Base-by-base conservation (phyloP, 805 yeast species). In the Wickerhamiella azyma region DNA sequence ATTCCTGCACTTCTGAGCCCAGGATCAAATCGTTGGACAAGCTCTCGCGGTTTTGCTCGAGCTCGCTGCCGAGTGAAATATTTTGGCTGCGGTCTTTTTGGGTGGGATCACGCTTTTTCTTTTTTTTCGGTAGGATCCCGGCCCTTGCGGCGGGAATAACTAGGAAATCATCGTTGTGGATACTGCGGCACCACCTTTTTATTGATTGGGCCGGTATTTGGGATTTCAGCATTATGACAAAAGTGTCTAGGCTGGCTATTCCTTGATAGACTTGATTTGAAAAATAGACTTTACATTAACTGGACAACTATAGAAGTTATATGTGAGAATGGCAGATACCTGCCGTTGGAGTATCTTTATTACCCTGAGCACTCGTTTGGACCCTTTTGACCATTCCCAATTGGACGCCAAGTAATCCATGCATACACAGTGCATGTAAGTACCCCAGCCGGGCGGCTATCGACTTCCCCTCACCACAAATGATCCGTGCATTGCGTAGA, bases 91-190 rank as follows among this genome's bases (percentile, higher is more conserved):
- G 33, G 5, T 5, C 16, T 13, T 30, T 16, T 13, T 10, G 33
- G 7, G 11, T 10, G 16, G n/a, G 6, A 13, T 13, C 8, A n/a
- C 44, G 37, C 18, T 33, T 41, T 24, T 21, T 32, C n/a, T 39
- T 39, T 24, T 33, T 41, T 24, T 21, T 32, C n/a, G 44, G 44
- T 4, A 41, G 39, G 18, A 41, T 41, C 5, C 44, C 44, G 8
- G 29, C 21, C n/a, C 17, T 17, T 14, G 18, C 17, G 3, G 44
- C 44, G 2, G 44, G 35, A 24, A 41, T 37, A n/a, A 41, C 44
- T 2, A 41, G 33, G 14, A 41, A 41, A 19, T 37, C 40, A 30
- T 30, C 33, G 33, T 30, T 30, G 33, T 30, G 33, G 16, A 30
- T 30, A 30, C 16, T 13, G 6, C 33, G 33, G 33, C 33, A 30